Evolutionary conservation across 2,329 filamentous ascomycete species (phyloP).

Genomic region (Alternaria ventricosa): DNA sequence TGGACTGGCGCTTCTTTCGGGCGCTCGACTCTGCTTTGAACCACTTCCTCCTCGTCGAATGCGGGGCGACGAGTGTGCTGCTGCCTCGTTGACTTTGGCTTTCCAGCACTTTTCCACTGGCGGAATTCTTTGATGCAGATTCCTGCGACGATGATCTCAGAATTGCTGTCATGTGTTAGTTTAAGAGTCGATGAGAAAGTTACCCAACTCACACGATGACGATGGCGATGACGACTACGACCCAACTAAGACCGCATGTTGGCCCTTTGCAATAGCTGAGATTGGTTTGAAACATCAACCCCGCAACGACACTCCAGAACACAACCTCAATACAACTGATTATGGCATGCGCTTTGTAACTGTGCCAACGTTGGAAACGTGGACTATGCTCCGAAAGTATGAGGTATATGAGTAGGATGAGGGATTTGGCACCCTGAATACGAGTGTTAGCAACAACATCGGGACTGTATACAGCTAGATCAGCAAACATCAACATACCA

Average conservation of each 20-base stretch:
- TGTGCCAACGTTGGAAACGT: constrained; percentile 46
- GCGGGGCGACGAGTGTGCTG: neutral
- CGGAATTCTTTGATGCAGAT: neutral
- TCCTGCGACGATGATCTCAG: neutral
- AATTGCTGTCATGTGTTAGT: neutral
- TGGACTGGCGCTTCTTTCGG: neutral
- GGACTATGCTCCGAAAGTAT: constrained; percentile 48
- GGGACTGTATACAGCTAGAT: too few relatives aligned
- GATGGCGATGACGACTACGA: constrained; percentile 23
- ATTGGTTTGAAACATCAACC: constrained; percentile 34
- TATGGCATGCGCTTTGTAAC: constrained; percentile 51
- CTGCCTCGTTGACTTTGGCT: neutral
- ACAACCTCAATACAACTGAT: constrained; percentile 52
- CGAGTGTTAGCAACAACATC: too few relatives aligned
- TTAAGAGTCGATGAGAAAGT: neutral
- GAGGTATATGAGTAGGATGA: constrained; percentile 52
- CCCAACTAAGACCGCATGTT: constrained; percentile 28
- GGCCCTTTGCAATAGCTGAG: constrained; percentile 20
- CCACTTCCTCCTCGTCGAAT: neutral
- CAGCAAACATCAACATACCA: constrained; percentile 14
- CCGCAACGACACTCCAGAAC: constrained; percentile 51
- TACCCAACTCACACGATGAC: constrained; percentile 16
- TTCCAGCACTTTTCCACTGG: neutral
- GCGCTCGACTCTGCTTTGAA: neutral
- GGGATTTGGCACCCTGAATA: constrained; percentile 47